Percentiles rank a stretch among this genome's conserved stretches.
These are phyloP conservation scores for Kwoniella mangroviensis DNA, from an alignment of 768 basidiomycete species.

Conservation along the genomic window DNA sequence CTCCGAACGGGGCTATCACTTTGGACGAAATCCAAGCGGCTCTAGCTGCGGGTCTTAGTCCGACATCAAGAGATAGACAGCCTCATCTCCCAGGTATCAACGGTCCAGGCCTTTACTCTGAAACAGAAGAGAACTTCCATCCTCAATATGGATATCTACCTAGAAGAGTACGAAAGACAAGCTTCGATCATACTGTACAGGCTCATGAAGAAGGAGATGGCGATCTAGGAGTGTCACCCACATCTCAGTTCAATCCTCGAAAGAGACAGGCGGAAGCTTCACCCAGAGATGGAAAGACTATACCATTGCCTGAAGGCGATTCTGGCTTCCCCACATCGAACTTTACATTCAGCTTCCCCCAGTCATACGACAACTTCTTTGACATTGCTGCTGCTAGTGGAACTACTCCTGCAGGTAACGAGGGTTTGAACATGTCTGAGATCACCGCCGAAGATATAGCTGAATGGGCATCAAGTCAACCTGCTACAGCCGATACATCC, in stretches of 20 bases:
- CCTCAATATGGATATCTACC: conserved; percentile 65
- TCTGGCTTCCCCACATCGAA: conserved; percentile 53
- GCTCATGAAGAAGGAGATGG: conserved; percentile 65
- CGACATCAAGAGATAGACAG: conserved; percentile 17
- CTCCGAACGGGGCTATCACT: conserved; percentile 24
- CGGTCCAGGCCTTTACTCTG: conserved; percentile 51
- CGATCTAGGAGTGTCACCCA: conserved; percentile 58
- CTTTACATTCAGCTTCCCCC: conserved; percentile 57
- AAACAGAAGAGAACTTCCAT: conserved; percentile 56
- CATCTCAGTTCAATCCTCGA: conserved; percentile 50
- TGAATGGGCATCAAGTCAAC: conserved; percentile 36
- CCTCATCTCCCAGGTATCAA: conserved; percentile 50
- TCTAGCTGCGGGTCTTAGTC: conserved; percentile 22
- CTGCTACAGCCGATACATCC: conserved; percentile 33
- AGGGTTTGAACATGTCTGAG: conserved; percentile 9
- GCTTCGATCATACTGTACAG: conserved; percentile 88
- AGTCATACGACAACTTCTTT: conserved; percentile 56
- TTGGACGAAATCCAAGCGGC: conserved; percentile 31
- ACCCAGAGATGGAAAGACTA: conserved; percentile 34
- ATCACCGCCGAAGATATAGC: conserved; percentile 23
- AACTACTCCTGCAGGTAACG: conserved; percentile 40
- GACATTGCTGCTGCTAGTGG: conserved; percentile 53
- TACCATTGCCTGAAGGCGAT: conserved; percentile 38
- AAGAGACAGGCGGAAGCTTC: conserved; percentile 55
- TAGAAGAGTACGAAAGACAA: conserved; percentile 87